Base-by-base conservation (phyloP, 768 basidiomycete species). In the Leccinum incarnatum region DNA sequence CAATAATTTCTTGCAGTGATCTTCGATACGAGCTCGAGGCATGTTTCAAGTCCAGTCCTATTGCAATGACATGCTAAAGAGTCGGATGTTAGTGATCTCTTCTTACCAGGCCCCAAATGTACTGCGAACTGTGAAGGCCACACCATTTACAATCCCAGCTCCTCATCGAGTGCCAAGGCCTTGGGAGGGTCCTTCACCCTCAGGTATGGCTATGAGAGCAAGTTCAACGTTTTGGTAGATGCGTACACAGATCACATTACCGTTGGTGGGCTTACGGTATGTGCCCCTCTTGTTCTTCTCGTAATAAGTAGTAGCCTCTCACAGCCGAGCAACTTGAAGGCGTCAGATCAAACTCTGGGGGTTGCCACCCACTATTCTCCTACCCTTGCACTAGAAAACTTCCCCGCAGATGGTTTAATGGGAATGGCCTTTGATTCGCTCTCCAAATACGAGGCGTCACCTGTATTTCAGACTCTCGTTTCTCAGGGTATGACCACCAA, bases 361-460 rank as follows among this genome's bases (percentile, higher is more conserved):
- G 60, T 51, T 17, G 65, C 62, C 3, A 42, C 42, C 1, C 0
- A 21, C 4, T 66, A 63, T 32, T 58, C 58, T 9, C 4, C 56
- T 29, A 5, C 5, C 9, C 19, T 69, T 2, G 23, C 21, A 7
- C 1, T 1, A 17, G 2, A 2, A 11, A 15, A 19, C 1, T 68
- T 65, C 14, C 53, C 57, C 4, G 1, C 67, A 4, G 71, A 71
- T 34, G 71, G 74, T 3, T 29, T 76, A 36, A 59, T 75, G 61
- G 76, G 79, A 49, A 75, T 81, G 78, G 79, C 61, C 0, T 81
- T 77, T 71, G 65, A 67, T 23, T 56, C 75, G 23, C 65, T 80
- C 53, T 77, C 79, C 7, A 66, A 40, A 8, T 78, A 69, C 57
- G 53, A 60, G 19, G 65, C 69, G 2, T 66, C 51, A 10, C 75